Evolutionary conservation across 257 asterid genomes (phyloP), one percentile per base, ranked within the genome.

Genomic region (Paraleonurus japonicus): DNA sequence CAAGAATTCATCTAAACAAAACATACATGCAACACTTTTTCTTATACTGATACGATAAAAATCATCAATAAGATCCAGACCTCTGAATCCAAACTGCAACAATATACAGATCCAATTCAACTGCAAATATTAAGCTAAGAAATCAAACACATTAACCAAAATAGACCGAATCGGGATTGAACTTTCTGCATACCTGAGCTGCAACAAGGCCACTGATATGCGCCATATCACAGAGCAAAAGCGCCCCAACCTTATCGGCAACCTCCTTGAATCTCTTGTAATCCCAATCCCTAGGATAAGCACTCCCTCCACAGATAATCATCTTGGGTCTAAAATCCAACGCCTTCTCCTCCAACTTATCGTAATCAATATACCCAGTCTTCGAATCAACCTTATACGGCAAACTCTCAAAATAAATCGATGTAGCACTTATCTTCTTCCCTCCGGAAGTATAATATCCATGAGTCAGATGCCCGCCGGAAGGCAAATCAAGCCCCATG

Each of bases 141-240:
- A 61, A 70, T 70, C 37, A 61, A 60, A 51, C 61, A 7, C 62
- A 70, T 62, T 50, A 19, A 28, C 22, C 65, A 35, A 15, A 27
- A 9, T 10, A 22, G 11, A 30, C 26, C 2, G 6, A 39, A 61
- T 50, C 17, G 26, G 24, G 41, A 61, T 28, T 0, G 19, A 59
- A 45, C 15, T n/a, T 9, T 37, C 19, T 5, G 28, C 53, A 76
- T 73, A 93, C 96, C 92, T 86, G 89, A 86, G 97, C 98, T 69
- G 98, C 98, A 74, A 93, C 98, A 69, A 93, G 93, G 65, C 98
- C 98, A 74, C 98, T 93, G 33, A 93, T 89, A 74, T 93, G 98
- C 70, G 98, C 98, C 98, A 93, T 93, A 78, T 93, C 98, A 61
- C 96, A 92, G 61, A 90, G 86, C 85, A 92, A 75, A 16, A 92